Evolutionary conservation across 2,329 filamentous ascomycete species (phyloP).

Genomic region (Diaporthe sp.): DNA sequence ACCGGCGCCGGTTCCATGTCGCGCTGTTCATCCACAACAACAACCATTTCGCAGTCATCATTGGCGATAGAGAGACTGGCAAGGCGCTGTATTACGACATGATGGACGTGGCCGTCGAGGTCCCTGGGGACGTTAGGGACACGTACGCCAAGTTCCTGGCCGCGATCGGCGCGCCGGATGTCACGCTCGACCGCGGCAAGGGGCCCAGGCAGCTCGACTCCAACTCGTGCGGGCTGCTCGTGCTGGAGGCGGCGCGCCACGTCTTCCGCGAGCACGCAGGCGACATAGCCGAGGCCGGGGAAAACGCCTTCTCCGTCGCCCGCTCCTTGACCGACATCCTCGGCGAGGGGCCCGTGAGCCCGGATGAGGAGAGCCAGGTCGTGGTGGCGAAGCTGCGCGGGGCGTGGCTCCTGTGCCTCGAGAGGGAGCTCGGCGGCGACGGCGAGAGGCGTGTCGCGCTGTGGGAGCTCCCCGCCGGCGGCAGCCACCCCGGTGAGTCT

Average conservation of each 20-base stretch:
- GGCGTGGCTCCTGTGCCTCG: background rate
- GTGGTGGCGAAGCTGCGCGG: background rate
- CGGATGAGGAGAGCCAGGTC: background rate
- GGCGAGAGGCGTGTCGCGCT: slow-evolving; percentile 1
- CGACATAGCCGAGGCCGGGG: background rate
- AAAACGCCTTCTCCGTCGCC: background rate
- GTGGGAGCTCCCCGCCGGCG: background rate
- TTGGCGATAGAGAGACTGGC: background rate
- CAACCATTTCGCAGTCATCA: too few relatives aligned
- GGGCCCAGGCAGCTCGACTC: background rate
- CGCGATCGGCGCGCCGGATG: background rate
- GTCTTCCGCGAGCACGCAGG: background rate
- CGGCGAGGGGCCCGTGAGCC: background rate
- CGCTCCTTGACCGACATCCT: background rate
- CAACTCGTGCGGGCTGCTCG: background rate
- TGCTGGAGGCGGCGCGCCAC: background rate
- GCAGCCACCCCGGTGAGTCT: background rate
- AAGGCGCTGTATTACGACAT: background rate
- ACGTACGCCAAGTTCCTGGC: background rate
- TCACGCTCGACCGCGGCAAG: background rate
- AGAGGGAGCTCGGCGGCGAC: background rate
- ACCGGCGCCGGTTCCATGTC: too few relatives aligned
- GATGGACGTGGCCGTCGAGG: too few relatives aligned
- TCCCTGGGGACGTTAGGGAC: too few relatives aligned
- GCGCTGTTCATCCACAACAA: too few relatives aligned